A percentile compares a stretch with the other conserved stretches of the same genome.
phyloP scores from a whole-genome alignment of 2,329 filamentous ascomycete species.

The Alternaria alternata region DNA sequence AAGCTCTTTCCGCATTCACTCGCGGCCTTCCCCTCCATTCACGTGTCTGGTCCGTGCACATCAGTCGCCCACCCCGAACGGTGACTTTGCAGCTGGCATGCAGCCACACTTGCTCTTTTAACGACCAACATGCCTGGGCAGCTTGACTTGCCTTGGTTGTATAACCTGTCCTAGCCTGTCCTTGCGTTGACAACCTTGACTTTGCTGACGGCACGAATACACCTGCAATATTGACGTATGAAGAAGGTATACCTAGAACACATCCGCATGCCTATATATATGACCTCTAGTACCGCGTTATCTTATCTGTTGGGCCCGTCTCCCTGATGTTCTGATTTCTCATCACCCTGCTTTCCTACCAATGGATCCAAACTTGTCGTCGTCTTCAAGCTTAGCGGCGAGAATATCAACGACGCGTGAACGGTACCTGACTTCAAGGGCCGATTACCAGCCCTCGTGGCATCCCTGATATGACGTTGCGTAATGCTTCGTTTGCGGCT shows the following conservation, averaged over 20 bases:
- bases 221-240: background rate
- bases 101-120: background rate
- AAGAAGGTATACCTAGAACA: background rate
- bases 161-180: background rate
- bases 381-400: background rate
- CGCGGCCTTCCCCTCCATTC: constrained; percentile 8
- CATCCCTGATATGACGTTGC: constrained; percentile 4
- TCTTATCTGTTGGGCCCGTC: background rate
- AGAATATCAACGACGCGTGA: background rate
- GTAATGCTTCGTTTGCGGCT: constrained; percentile 5
- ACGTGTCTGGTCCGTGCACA: constrained; percentile 16
- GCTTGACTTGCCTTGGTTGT: constrained; percentile 1
- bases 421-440: constrained; percentile 3
- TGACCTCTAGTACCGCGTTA: background rate
- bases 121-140: constrained; percentile 3
- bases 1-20: constrained; percentile 1
- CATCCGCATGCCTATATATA: background rate
- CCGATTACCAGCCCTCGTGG: constrained; percentile 6
- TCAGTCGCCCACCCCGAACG: background rate
- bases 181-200: background rate
- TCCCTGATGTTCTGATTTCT: background rate
- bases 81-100: constrained; percentile 4
- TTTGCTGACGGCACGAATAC: background rate
- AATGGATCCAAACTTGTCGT: background rate
- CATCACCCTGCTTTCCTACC: too few species aligned